Evolutionary conservation across 176 grass and related monocot species (phyloP).

Genomic region (Oryza nivara): DNA sequence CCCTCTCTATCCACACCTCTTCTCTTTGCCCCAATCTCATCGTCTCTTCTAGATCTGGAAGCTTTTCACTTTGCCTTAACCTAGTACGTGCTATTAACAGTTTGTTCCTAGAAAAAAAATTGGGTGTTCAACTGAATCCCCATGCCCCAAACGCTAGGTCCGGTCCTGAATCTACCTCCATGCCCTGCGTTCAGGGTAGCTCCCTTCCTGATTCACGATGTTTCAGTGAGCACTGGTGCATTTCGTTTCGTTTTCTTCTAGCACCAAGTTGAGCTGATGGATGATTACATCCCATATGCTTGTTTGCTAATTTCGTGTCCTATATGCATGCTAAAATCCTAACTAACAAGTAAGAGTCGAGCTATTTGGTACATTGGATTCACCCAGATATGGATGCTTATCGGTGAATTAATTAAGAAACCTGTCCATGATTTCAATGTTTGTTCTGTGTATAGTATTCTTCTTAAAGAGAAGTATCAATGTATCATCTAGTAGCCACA

Average conservation of each 20-base stretch:
- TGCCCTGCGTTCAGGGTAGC: background rate
- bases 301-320: background rate
- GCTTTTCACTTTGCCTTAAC: background rate
- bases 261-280: background rate
- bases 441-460: background rate
- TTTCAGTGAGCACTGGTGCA: background rate
- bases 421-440: background rate
- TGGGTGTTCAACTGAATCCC: too few species aligned
- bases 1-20: too few species aligned
- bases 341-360: background rate
- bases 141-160: too few species aligned
- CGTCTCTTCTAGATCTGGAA: background rate
- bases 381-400: background rate
- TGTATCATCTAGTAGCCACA: background rate
- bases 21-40: background rate
- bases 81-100: too few species aligned
- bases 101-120: too few species aligned
- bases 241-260: background rate
- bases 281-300: background rate
- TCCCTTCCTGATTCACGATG: background rate
- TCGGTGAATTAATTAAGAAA: background rate
- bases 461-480: background rate
- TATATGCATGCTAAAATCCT: background rate
- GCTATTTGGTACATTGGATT: background rate
- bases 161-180: background rate